Conservation (phyloP, 2,329 filamentous ascomycete species). For the Botrytis hyacinthi region DNA sequence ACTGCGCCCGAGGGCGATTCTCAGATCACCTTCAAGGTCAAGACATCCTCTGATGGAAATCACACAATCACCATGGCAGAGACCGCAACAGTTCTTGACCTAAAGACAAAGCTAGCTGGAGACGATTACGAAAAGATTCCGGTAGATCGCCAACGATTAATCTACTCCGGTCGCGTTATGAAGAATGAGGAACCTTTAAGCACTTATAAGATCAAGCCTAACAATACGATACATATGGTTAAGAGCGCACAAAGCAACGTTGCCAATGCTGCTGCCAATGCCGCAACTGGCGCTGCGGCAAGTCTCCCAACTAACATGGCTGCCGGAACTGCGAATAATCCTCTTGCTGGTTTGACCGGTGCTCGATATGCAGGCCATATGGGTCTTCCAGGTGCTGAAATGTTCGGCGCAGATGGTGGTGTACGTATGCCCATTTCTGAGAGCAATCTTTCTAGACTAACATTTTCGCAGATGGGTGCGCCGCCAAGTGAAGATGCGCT, state of each 20-base stretch:
- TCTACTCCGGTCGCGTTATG: conserved; percentile 95
- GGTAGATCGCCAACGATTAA: conserved; percentile 84
- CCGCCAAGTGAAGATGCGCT: conserved; percentile 79
- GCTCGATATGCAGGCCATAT: conserved; percentile 92
- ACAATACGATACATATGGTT: conserved; percentile 94
- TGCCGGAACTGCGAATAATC: conserved; percentile 81
- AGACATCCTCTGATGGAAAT: conserved; percentile 87
- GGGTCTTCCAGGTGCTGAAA: conserved; percentile 79
- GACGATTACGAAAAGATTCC: conserved; percentile 84
- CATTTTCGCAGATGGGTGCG: conserved; percentile 72
- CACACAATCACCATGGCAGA: conserved; percentile 78
- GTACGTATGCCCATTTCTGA: conserved; percentile 54
- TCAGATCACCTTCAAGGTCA: conserved; percentile 93
- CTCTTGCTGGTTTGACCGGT: conserved; percentile 84
- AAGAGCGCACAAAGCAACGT: conserved; percentile 81
- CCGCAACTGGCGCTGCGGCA: conserved; percentile 47
- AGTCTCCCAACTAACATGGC: conserved; percentile 75
- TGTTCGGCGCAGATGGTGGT: conserved; percentile 92
- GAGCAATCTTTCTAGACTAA: conserved; percentile 27
- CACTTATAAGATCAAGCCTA: conserved; percentile 91
- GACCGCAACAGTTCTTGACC: conserved; percentile 73
- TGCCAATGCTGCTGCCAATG: conserved; percentile 48
- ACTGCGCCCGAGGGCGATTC: conserved; percentile 58
- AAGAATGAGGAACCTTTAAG: conserved; percentile 87
- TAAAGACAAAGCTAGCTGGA: conserved; percentile 84